Conservation (phyloP, 768 basidiomycete species). For the Leccinum disarticulatum region DNA sequence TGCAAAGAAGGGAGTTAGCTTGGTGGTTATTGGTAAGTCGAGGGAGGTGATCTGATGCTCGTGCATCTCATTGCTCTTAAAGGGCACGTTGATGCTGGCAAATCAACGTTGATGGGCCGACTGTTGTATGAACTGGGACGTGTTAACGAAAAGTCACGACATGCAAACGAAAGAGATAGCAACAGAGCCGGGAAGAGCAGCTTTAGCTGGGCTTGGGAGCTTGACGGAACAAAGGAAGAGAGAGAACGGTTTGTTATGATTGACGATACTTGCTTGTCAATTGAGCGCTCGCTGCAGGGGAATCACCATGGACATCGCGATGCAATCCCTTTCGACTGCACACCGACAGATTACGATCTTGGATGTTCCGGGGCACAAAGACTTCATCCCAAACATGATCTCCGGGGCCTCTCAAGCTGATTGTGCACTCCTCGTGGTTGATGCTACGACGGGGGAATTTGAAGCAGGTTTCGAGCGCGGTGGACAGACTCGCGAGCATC, state of each 20-base stretch:
- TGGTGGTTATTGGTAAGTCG: slow-evolving; percentile 86
- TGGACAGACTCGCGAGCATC: slow-evolving; percentile 94
- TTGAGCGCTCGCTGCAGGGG: slow-evolving; percentile 54
- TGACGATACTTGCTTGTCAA: slow-evolving; percentile 2
- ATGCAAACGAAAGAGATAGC: slow-evolving; percentile 87
- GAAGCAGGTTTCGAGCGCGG: slow-evolving; percentile 94
- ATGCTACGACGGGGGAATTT: slow-evolving; percentile 87
- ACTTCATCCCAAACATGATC: slow-evolving; percentile 99
- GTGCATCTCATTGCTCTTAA: slow-evolving; percentile 13
- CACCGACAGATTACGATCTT: slow-evolving; percentile 86
- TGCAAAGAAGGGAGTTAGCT: slow-evolving; percentile 69
- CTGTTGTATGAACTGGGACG: slow-evolving; percentile 89
- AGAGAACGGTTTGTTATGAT: slow-evolving; percentile 68
- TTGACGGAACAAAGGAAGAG: slow-evolving; percentile 93
- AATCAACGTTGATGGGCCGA: slow-evolving; percentile 96
- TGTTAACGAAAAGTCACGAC: slow-evolving; percentile 80
- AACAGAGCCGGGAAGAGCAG: slow-evolving; percentile 89
- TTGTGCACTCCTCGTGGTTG: slow-evolving; percentile 90
- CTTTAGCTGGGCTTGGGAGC: slow-evolving; percentile 97
- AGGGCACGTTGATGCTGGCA: slow-evolving; percentile 99
- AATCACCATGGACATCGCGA: slow-evolving; percentile 96
- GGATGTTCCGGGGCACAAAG: slow-evolving; percentile 95
- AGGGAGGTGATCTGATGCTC: not conserved
- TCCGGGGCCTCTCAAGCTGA: slow-evolving; percentile 98
- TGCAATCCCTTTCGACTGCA: slow-evolving; percentile 72